Percentiles rank a stretch among this genome's conserved stretches.
phyloP scores from a whole-genome alignment of 768 basidiomycete species.

The Psilocybe cubensis region DNA sequence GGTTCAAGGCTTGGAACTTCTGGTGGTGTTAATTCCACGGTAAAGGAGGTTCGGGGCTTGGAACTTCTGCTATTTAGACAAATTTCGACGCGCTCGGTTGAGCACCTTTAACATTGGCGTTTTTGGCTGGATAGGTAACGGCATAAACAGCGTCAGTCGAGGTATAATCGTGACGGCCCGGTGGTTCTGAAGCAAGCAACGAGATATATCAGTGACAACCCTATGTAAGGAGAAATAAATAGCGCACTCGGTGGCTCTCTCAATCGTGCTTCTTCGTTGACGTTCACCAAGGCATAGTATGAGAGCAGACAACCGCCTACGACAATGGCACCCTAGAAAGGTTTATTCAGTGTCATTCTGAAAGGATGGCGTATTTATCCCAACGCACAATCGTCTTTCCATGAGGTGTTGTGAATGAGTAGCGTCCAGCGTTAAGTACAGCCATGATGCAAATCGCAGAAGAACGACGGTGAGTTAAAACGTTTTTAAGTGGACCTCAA shows the following conservation, averaged over 20 bases:
- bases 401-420: background rate
- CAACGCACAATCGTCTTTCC: constrained; percentile 5
- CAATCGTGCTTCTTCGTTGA: background rate
- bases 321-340: constrained; percentile 2
- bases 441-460: too few species aligned
- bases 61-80: background rate
- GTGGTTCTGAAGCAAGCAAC: background rate
- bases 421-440: background rate
- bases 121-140: constrained; percentile 18
- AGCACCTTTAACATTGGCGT: constrained; percentile 20
- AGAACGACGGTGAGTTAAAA: too few species aligned
- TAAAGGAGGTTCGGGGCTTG: too few species aligned
- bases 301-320: background rate
- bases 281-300: background rate
- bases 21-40: too few species aligned
- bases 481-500: too few species aligned
- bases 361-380: background rate
- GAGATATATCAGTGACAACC: background rate
- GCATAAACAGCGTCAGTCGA: constrained; percentile 16
- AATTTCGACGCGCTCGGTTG: constrained; percentile 14
- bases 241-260: background rate
- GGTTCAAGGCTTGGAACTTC: too few species aligned
- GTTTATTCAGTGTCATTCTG: background rate
- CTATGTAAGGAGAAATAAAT: background rate
- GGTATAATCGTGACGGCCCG: constrained; percentile 3